phyloP scores from a whole-genome alignment of 768 basidiomycete genomes.

The Phallus indusiatus region DNA sequence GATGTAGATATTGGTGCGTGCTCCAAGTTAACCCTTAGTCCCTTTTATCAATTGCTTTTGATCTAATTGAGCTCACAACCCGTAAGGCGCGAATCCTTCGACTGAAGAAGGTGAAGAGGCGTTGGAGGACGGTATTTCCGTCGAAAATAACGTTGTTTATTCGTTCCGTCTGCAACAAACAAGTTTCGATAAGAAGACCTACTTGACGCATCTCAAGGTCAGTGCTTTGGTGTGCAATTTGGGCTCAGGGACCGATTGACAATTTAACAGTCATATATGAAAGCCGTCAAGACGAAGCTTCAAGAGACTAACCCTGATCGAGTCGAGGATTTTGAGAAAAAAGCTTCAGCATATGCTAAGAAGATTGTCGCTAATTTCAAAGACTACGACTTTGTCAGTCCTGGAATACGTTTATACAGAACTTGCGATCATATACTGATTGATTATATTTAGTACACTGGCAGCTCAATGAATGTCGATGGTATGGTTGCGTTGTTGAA shows the following conservation, averaged over 20 bases:
- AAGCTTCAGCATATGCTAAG: constrained; percentile 69
- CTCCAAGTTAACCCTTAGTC: neutral
- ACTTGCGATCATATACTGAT: constrained; percentile 2
- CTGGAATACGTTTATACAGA: neutral
- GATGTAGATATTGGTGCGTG: constrained; percentile 81
- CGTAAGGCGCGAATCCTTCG: constrained; percentile 83
- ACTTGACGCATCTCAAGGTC: constrained; percentile 74
- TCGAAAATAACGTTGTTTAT: constrained; percentile 85
- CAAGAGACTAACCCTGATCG: constrained; percentile 42
- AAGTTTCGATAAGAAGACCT: constrained; percentile 86
- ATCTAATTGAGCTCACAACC: constrained; percentile 4
- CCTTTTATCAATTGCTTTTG: neutral
- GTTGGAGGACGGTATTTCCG: constrained; percentile 64
- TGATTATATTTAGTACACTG: constrained; percentile 44
- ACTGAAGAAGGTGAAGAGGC: constrained; percentile 77
- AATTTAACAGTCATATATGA: constrained; percentile 79
- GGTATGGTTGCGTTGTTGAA: constrained; percentile 94
- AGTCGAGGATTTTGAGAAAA: constrained; percentile 73
- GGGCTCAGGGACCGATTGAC: neutral
- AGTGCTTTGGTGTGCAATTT: constrained; percentile 8
- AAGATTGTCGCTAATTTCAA: constrained; percentile 87
- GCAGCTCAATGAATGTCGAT: constrained; percentile 72
- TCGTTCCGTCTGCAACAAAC: constrained; percentile 85
- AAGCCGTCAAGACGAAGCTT: constrained; percentile 68
- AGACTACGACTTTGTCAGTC: constrained; percentile 83